These are phyloP conservation scores for Lasiosphaeria hispida DNA, from an alignment of 495 filamentous ascomycete genomes.

Conservation along the genomic window DNA sequence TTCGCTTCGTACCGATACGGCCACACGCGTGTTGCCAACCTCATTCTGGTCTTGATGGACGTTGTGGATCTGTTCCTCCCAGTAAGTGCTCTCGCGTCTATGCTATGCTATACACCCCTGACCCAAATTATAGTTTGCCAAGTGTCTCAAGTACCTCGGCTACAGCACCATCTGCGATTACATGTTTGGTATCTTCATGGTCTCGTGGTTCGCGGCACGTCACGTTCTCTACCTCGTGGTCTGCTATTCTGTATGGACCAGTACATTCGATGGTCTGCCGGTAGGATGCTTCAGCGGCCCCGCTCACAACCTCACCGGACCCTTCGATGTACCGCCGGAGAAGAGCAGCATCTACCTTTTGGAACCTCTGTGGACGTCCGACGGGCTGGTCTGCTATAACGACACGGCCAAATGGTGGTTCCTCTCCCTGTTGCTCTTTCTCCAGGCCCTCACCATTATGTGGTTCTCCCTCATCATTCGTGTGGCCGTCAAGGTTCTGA, in stretches of 20 bases:
- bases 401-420: slow-evolving; percentile 69
- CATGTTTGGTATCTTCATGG: slow-evolving; percentile 82
- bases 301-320: slow-evolving; percentile 48
- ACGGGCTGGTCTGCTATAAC: slow-evolving; percentile 75
- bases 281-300: slow-evolving; percentile 67
- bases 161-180: slow-evolving; percentile 74
- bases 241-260: slow-evolving; percentile 75
- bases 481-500: slow-evolving; percentile 73
- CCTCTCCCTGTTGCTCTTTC: slow-evolving; percentile 66
- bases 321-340: slow-evolving; percentile 55
- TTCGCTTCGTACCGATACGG: slow-evolving; percentile 78
- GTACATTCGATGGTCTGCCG: slow-evolving; percentile 59
- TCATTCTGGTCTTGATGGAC: slow-evolving; percentile 91
- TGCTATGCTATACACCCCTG: slow-evolving; percentile 3
- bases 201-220: slow-evolving; percentile 78
- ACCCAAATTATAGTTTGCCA: slow-evolving; percentile 63
- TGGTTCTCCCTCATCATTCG: slow-evolving; percentile 89
- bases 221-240: slow-evolving; percentile 77
- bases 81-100: slow-evolving; percentile 52
- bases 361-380: slow-evolving; percentile 64
- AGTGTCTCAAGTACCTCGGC: slow-evolving; percentile 87
- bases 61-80: slow-evolving; percentile 85
- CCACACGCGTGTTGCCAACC: slow-evolving; percentile 80
- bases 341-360: slow-evolving; percentile 60
- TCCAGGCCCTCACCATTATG: slow-evolving; percentile 78